Evolutionary conservation across 1,284 basidiomycete genomes (phyloP).

Genomic region (Leucoagaricus sp.): DNA sequence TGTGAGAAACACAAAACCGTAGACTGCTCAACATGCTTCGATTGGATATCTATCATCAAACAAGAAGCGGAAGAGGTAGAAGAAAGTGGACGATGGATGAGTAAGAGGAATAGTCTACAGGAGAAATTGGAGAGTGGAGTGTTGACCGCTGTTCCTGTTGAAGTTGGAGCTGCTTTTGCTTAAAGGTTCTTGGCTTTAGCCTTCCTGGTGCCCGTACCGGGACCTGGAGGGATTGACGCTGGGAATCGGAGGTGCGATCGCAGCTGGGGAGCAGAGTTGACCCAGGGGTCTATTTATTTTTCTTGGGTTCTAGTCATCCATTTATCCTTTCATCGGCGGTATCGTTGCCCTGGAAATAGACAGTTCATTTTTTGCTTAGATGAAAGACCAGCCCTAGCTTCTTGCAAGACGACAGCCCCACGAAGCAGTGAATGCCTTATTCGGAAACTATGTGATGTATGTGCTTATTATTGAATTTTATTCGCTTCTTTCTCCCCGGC

Average conservation of each 20-base stretch:
- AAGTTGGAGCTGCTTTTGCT: too few species aligned
- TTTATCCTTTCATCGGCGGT: too few species aligned
- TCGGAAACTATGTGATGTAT: neutral
- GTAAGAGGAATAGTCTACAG: constrained; percentile 16
- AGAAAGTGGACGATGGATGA: constrained; percentile 23
- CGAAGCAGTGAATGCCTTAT: neutral
- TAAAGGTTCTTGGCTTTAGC: too few species aligned
- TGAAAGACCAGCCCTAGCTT: too few species aligned
- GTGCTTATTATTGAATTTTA: too few species aligned
- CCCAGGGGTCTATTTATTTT: neutral
- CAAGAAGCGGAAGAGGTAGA: constrained; percentile 23
- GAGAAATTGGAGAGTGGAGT: constrained; percentile 9
- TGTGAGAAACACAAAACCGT: constrained; percentile 28
- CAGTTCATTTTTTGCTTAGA: too few species aligned
- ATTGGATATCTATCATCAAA: constrained; percentile 28
- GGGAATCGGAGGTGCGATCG: too few species aligned
- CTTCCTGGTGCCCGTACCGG: too few species aligned
- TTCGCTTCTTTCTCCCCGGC: neutral
- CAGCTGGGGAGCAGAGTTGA: neutral
- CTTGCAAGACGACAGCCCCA: neutral
- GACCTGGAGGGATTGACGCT: too few species aligned
- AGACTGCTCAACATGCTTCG: constrained; percentile 25
- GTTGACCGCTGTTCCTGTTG: too few species aligned
- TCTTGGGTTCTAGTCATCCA: too few species aligned
- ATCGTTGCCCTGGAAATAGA: too few species aligned